Conservation (phyloP, 257 asterid genomes). For the Gentiana macrophylla region DNA sequence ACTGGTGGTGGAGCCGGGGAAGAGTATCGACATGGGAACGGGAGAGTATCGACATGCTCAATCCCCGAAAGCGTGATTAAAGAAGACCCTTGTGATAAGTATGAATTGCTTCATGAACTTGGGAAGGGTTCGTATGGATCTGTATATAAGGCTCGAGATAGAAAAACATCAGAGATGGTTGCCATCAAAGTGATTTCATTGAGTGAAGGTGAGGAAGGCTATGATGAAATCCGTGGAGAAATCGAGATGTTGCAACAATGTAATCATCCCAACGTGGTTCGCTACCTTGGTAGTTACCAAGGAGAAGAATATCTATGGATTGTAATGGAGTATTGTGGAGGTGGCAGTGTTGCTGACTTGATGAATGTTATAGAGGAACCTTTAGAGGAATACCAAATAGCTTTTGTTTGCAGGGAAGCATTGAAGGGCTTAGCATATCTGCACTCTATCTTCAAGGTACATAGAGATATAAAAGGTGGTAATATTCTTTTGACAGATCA, state of each 20-base stretch:
- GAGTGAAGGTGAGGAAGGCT: constrained; percentile 99
- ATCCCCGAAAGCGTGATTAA: constrained; percentile 65
- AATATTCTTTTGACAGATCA: constrained; percentile 89
- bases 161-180: constrained; percentile 81
- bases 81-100: constrained; percentile 89
- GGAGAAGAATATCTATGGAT: constrained; percentile 99
- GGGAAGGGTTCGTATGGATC: constrained; percentile 98
- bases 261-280: constrained; percentile 98
- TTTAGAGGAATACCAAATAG: constrained; percentile 89
- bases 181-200: constrained; percentile 96
- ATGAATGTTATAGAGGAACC: constrained; percentile 86
- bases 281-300: constrained; percentile 96
- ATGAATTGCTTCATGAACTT: constrained; percentile 91
- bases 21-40: constrained; percentile 45
- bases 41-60: constrained; percentile 72
- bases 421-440: constrained; percentile 92
- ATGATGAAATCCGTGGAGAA: constrained; percentile 95
- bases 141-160: constrained; percentile 93
- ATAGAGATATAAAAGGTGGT: constrained; percentile 99
- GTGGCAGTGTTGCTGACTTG: constrained; percentile 98
- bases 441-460: constrained; percentile 98
- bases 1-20: constrained; percentile 22
- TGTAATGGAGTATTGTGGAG: constrained; percentile 99
- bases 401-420: constrained; percentile 85
- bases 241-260: constrained; percentile 99